Percentiles rank a stretch among this genome's conserved stretches.
Conservation (phyloP, 169 alveolate genomes). For the Plasmodium fragile region DNA sequence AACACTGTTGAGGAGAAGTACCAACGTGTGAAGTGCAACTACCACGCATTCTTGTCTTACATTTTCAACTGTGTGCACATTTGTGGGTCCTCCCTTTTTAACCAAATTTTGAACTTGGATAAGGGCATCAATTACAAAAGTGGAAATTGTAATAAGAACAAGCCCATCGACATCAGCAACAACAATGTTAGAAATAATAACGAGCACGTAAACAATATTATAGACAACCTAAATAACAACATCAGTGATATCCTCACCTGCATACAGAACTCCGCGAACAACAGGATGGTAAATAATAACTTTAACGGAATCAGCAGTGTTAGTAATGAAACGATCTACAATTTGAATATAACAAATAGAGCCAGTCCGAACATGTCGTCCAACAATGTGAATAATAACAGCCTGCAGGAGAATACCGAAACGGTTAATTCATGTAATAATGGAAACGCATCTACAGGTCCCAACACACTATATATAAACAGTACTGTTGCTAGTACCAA, state of each 20-base stretch:
- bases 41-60: constrained; percentile 35
- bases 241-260: constrained; percentile 56
- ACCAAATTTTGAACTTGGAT: constrained; percentile 31
- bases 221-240: constrained; percentile 50
- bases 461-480: constrained; percentile 27
- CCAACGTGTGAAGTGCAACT: constrained; percentile 34
- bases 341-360: constrained; percentile 50
- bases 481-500: constrained; percentile 2
- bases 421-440: constrained; percentile 31
- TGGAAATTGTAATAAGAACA: constrained; percentile 14
- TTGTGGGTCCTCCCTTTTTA: constrained; percentile 68
- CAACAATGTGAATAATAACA: constrained; percentile 38
- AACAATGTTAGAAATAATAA: constrained; percentile 42
- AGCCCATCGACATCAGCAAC: constrained; percentile 25
- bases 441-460: neutral
- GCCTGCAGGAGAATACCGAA: constrained; percentile 57
- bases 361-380: constrained; percentile 36
- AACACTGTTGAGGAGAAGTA: neutral
- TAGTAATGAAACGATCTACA: constrained; percentile 68
- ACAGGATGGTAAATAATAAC: constrained; percentile 35
- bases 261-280: constrained; percentile 63
- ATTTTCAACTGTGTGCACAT: constrained; percentile 49
- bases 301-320: constrained; percentile 47
- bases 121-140: constrained; percentile 12
- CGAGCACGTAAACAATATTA: constrained; percentile 58